phyloP scores from a whole-genome alignment of 176 grass and related monocot genomes.

The Zea luxurians region DNA sequence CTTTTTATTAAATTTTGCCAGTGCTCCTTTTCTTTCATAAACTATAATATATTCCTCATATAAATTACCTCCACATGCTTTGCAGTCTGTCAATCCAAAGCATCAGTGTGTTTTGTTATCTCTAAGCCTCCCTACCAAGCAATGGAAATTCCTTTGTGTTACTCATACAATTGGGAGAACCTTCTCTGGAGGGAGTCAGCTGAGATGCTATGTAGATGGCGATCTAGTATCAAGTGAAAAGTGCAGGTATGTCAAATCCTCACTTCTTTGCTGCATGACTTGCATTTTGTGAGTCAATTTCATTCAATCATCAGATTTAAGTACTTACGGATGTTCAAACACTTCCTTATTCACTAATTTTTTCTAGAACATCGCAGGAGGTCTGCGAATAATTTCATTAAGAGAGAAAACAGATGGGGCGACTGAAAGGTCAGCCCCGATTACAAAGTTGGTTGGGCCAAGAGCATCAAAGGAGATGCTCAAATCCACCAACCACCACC shows the following conservation, averaged over 20 bases:
- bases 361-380: no score
- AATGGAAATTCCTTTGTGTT: constrained; percentile 93
- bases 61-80: constrained; percentile 12
- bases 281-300: constrained; percentile 1
- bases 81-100: constrained; percentile 92
- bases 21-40: constrained; percentile 11
- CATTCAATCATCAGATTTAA: constrained; percentile 7
- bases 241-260: constrained; percentile 60
- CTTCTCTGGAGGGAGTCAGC: constrained; percentile 88
- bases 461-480: no score
- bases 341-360: constrained; percentile 20
- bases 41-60: constrained; percentile 7
- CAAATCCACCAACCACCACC: no score
- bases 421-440: no score
- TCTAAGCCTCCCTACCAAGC: constrained; percentile 69
- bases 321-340: constrained; percentile 4
- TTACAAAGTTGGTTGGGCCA: no score
- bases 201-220: constrained; percentile 86
- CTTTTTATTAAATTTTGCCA: constrained; percentile 5
- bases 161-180: constrained; percentile 94
- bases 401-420: no score
- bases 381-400: no score
- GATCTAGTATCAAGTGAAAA: constrained; percentile 83
- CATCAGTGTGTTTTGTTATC: constrained; percentile 77
- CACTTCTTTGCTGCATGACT: constrained; percentile 17